Conservation (phyloP, 2,329 filamentous ascomycete species). For the Ilyonectria sp. region DNA sequence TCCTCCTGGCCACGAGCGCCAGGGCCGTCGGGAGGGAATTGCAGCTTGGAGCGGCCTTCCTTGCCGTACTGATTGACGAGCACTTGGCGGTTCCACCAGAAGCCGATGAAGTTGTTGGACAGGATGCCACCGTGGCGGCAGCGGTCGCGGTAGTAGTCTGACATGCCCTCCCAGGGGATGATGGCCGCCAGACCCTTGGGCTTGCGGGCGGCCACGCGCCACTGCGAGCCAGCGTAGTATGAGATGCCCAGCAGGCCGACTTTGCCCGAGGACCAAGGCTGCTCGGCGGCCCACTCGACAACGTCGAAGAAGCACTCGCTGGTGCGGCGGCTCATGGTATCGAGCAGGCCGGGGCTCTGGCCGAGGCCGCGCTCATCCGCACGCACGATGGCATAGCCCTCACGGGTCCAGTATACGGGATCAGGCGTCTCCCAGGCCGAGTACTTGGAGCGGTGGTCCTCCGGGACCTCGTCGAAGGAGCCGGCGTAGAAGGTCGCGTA, state of each 20-base stretch:
- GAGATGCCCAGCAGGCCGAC: slow-evolving; percentile 64
- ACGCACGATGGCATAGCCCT: slow-evolving; percentile 70
- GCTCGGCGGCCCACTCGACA: slow-evolving; percentile 64
- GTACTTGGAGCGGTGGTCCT: slow-evolving; percentile 66
- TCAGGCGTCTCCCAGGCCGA: slow-evolving; percentile 74
- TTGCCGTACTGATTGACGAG: slow-evolving; percentile 75
- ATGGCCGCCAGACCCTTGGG: slow-evolving; percentile 65
- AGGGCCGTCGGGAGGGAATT: slow-evolving; percentile 25
- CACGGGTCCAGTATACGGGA: slow-evolving; percentile 68
- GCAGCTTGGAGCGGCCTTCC: slow-evolving; percentile 17
- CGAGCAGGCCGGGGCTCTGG: slow-evolving; percentile 62
- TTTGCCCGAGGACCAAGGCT: slow-evolving; percentile 63
- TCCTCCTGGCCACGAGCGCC: slow-evolving; percentile 48
- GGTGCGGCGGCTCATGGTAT: slow-evolving; percentile 65
- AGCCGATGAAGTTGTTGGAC: slow-evolving; percentile 68
- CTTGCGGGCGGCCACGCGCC: slow-evolving; percentile 63
- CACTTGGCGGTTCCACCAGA: slow-evolving; percentile 49
- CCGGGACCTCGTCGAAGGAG: slow-evolving; percentile 66
- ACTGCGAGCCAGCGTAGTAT: slow-evolving; percentile 64
- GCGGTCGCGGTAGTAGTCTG: slow-evolving; percentile 69
- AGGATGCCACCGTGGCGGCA: slow-evolving; percentile 75
- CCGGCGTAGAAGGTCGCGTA: slow-evolving; percentile 22
- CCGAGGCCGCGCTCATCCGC: slow-evolving; percentile 66
- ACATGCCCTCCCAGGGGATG: slow-evolving; percentile 67
- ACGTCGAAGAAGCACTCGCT: slow-evolving; percentile 65